Base-by-base conservation (phyloP, 176 grass and related monocot genomes). In the Cenchrus fungigraminus region DNA sequence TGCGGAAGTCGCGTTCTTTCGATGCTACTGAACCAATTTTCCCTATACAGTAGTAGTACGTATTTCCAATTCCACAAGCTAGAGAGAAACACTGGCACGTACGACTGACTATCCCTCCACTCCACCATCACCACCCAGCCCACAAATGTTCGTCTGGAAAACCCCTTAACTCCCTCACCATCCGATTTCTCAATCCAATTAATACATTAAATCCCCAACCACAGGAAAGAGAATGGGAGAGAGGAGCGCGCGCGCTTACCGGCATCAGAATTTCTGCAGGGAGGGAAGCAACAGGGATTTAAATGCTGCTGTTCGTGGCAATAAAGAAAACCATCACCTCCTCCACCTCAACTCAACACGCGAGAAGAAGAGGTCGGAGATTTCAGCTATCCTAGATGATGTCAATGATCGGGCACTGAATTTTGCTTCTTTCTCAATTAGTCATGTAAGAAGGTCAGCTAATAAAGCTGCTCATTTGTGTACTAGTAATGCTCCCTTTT, bases 311-410 rank as follows among this genome's bases (percentile, higher is more conserved):
- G 85, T 47, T 85, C 86, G 71, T 73, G 88, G 83, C 81, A 91
- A 83, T 91, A 91, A 96, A 32, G 89, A 91, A 96, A 84, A 91
- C 22, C 91, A 86, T 93, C 77, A 77, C 86, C 79, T 92, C 88
- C 84, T 79, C 44, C 50, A 44, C 79, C 79, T 81, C 65, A 42
- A 81, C 22, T 22, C 22, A 46, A 0, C 45, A 46, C 45, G 45
- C 3, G 8, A 8, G 8, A 6, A 46, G 45, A 46, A 8, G 3
- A 46, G 45, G 4, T 46, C 45, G 8, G 45, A 46, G 3, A 4
- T 46, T 46, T 6, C 45, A 46, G 1, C 45, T 8, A 46, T 46
- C 45, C 8, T 46, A 0, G 45, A 46, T 46, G 45, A 46, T 4
- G 4, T 46, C 1, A 0, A 46, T 6, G 45, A 46, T 6, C 45